Evolutionary conservation across 1,284 basidiomycete genomes (phyloP).

Genomic region (Malassezia pachydermatis): DNA sequence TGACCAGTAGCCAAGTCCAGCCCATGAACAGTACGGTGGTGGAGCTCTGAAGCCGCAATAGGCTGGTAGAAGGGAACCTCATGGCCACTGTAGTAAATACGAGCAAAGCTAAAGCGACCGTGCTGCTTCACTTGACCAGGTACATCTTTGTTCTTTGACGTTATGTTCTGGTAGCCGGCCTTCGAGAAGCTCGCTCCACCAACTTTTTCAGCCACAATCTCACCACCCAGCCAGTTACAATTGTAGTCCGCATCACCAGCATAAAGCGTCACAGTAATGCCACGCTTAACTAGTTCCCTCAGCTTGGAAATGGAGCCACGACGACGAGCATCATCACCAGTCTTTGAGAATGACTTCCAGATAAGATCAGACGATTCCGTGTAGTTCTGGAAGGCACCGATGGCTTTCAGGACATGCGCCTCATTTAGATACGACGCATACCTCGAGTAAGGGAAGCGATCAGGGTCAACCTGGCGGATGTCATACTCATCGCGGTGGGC

Average conservation of each 20-base stretch:
- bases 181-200: slow-evolving; percentile 17
- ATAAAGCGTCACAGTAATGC: slow-evolving; percentile 25
- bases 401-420: slow-evolving; percentile 21
- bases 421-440: slow-evolving; percentile 31
- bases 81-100: slow-evolving; percentile 32
- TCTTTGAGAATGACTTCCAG: slow-evolving; percentile 20
- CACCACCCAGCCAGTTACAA: slow-evolving; percentile 29
- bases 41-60: slow-evolving; percentile 22
- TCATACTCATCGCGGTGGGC: slow-evolving; percentile 33
- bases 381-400: slow-evolving; percentile 32
- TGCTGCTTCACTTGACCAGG: slow-evolving; percentile 28
- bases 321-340: slow-evolving; percentile 28
- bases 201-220: slow-evolving; percentile 23
- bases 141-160: slow-evolving; percentile 14
- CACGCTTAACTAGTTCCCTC: slow-evolving; percentile 21
- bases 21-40: slow-evolving; percentile 22
- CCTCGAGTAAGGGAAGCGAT: slow-evolving; percentile 31
- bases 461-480: slow-evolving; percentile 27
- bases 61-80: slow-evolving; percentile 37
- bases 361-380: slow-evolving; percentile 22
- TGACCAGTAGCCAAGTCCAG: slow-evolving; percentile 26
- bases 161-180: slow-evolving; percentile 24
- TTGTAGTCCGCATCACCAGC: slow-evolving; percentile 36
- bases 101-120: slow-evolving; percentile 25
- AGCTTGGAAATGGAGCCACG: slow-evolving; percentile 23